Percentiles rank a stretch among this genome's conserved stretches.
phyloP scores from a whole-genome alignment of 805 yeast genomes.

The Pichia cabralensis region DNA sequence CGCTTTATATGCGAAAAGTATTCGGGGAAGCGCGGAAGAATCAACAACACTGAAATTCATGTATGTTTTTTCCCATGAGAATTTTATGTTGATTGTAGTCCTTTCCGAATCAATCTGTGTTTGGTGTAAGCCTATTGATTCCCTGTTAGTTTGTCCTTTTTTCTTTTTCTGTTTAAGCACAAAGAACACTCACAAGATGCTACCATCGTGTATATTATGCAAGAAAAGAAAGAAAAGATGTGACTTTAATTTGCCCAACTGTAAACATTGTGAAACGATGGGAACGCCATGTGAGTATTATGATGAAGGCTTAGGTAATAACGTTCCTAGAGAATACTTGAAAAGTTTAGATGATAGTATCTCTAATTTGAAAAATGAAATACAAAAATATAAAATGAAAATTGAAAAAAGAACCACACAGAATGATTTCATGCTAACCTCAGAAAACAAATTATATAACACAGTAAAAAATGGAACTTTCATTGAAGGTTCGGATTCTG shows the following conservation, averaged over 20 bases:
- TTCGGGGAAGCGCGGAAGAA: too few species aligned
- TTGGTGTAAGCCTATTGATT: too few species aligned
- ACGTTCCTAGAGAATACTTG: constrained; percentile 11
- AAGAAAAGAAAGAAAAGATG: constrained; percentile 15
- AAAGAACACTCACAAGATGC: too few species aligned
- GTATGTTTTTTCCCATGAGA: too few species aligned
- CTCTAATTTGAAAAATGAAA: constrained; percentile 10
- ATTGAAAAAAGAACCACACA: constrained; percentile 5
- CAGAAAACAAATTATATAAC: constrained; percentile 1
- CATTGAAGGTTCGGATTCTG: constrained; percentile 9
- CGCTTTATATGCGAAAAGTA: too few species aligned
- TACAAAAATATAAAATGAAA: constrained; percentile 9
- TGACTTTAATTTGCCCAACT: constrained; percentile 15
- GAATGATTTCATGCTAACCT: too few species aligned
- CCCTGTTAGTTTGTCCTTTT: too few species aligned
- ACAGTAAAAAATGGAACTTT: constrained; percentile 10
- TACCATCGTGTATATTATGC: constrained; percentile 13
- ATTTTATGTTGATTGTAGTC: too few species aligned
- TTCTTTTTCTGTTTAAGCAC: too few species aligned
- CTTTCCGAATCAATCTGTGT: too few species aligned
- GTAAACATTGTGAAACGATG: constrained; percentile 12
- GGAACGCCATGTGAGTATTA: constrained; percentile 14
- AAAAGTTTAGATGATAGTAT: constrained; percentile 12
- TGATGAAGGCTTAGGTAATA: constrained; percentile 14
- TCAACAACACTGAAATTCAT: too few species aligned